Evolutionary conservation across 2,329 filamentous ascomycete genomes (phyloP).

Genomic region (Phaeophleospora eucalypticola): DNA sequence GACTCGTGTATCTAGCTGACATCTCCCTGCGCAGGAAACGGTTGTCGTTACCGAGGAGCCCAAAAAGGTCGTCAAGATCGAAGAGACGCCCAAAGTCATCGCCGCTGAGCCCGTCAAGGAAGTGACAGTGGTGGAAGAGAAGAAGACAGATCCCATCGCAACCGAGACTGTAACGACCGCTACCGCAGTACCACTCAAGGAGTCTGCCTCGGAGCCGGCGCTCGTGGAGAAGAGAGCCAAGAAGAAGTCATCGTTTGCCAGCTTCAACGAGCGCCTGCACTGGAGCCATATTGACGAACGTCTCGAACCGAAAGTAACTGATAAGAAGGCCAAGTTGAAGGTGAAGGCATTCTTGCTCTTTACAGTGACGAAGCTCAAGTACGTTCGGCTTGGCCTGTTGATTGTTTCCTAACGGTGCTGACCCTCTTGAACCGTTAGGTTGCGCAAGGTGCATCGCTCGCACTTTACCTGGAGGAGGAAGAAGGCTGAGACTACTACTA

Average conservation of each 20-base stretch:
- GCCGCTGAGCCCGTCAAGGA: neutral
- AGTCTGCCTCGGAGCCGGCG: neutral
- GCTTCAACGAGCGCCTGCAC: constrained; percentile 1
- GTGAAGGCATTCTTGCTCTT: neutral
- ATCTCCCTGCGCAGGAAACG: too few species aligned
- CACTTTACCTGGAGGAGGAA: neutral
- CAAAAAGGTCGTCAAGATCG: neutral
- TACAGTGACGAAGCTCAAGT: constrained; percentile 2
- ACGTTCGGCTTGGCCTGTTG: neutral
- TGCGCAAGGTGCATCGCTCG: neutral
- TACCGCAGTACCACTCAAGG: neutral
- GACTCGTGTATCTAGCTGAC: too few species aligned
- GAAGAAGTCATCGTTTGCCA: neutral
- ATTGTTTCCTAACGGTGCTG: too few species aligned
- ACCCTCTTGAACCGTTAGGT: neutral
- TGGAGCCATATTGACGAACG: neutral
- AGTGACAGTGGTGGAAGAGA: neutral
- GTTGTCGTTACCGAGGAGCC: too few species aligned
- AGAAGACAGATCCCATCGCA: neutral
- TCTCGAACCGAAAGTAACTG: neutral
- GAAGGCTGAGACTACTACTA: neutral
- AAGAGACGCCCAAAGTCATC: neutral
- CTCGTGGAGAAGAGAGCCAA: neutral
- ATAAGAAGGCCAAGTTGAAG: neutral
- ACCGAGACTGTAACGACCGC: neutral